Evolutionary conservation across 768 basidiomycete species (phyloP).

Genomic region (Cystobasidium onofrii): DNA sequence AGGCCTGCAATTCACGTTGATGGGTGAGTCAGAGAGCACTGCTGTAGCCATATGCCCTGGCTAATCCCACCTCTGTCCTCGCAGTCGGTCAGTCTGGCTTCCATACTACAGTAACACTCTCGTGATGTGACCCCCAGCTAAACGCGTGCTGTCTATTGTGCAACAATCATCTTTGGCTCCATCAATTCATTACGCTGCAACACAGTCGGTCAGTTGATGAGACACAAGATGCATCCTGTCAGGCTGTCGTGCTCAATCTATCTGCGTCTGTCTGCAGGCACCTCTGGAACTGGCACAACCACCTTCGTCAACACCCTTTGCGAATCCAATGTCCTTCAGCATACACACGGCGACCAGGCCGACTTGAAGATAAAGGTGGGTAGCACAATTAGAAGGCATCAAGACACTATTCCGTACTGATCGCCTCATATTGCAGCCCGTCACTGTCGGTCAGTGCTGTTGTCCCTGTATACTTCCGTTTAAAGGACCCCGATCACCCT

Average conservation of each 20-base stretch:
- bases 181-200: not conserved
- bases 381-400: not conserved
- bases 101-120: not conserved
- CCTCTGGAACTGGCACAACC: slow-evolving; percentile 74
- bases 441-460: slow-evolving; percentile 95
- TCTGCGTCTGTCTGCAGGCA: slow-evolving; percentile 54
- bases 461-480: slow-evolving; percentile 51
- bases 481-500: not conserved
- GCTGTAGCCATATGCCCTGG: not conserved
- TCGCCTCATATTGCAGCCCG: slow-evolving; percentile 58
- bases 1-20: slow-evolving; percentile 32
- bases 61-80: not conserved
- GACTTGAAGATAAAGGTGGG: slow-evolving; percentile 30
- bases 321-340: slow-evolving; percentile 79
- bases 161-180: not conserved
- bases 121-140: not conserved
- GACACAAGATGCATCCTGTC: slow-evolving; percentile 11
- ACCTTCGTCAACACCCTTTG: slow-evolving; percentile 96
- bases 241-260: not conserved
- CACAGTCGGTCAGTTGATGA: slow-evolving; percentile 18
- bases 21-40: slow-evolving; percentile 23
- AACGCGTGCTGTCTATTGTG: not conserved
- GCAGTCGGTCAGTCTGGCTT: slow-evolving; percentile 17
- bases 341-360: slow-evolving; percentile 52
- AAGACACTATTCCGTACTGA: no score